Conservation (phyloP, 2,329 filamentous ascomycete genomes). For the Rhinocladiella mackenziei region DNA sequence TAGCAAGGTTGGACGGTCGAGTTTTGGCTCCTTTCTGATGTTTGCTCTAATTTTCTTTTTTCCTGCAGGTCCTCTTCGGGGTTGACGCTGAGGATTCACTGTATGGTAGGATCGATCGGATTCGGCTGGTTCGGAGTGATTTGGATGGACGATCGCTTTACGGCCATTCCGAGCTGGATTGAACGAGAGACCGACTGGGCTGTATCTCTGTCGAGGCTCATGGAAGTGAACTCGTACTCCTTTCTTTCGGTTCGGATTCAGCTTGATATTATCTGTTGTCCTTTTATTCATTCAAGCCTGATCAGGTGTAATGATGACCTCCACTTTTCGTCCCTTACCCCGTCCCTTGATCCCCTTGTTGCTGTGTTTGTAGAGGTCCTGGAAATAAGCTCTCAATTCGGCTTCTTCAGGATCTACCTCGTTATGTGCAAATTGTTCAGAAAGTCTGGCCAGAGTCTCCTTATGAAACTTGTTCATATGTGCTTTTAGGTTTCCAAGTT, state of each 20-base stretch:
- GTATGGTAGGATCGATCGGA: no score
- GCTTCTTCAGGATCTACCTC: constrained; percentile 66
- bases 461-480: constrained; percentile 94
- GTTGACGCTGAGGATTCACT: no score
- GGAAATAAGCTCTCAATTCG: constrained; percentile 80
- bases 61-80: no score
- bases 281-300: constrained; percentile 5
- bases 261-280: not conserved
- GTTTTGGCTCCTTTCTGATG: no score
- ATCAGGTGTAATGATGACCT: constrained; percentile 21
- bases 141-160: no score
- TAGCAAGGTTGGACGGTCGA: no score
- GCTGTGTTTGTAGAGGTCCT: constrained; percentile 87
- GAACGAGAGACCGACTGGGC: no score
- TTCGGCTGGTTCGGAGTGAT: no score
- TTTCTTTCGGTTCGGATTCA: not conserved
- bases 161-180: no score
- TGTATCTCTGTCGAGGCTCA: not conserved
- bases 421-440: constrained; percentile 59
- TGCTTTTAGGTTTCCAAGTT: constrained; percentile 87
- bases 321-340: constrained; percentile 73
- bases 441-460: constrained; percentile 66
- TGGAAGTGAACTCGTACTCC: not conserved
- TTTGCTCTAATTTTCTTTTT: no score
- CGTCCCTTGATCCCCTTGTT: constrained; percentile 98